Base-by-base conservation (phyloP, 495 filamentous ascomycete genomes). In the Penicillium coffeae region DNA sequence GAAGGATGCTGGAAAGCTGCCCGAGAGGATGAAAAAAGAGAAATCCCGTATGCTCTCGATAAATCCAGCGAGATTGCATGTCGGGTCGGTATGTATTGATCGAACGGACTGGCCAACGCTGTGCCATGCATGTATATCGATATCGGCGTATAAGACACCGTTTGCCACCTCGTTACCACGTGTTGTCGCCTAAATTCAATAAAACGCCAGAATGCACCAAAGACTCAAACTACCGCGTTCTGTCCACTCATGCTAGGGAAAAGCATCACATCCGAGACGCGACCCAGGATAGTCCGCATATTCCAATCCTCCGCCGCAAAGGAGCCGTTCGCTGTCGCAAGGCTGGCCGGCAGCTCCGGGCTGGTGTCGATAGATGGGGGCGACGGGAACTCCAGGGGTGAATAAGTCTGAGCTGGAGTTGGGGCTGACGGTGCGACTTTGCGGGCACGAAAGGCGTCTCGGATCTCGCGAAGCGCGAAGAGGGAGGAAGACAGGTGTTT, bases 221-320 rank as follows among this genome's bases (percentile, higher is more conserved):
- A 6, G 3, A 14, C n/a, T 21, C 21, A 46, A 21, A 41, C 47
- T 14, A 42, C 32, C 2, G 60, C 51, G 12, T 46, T 25, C 4
- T 50, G 39, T 4, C 55, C 63, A 19, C 54, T 60, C 62, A 68
- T 65, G n/a, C 46, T 67, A 8, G 70, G 70, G 38, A 73, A 73
- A 35, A 70, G 44, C 70, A 73, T 73, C 21, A 71, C 70, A 21
- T 71, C 64, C 37, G 70, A 70, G 9, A 73, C 70, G 14, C 57
- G 61, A 21, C 50, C 64, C 21, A 67, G 21, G 18, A 67, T 65
- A 36, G 59, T 56, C 22, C 50, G 59, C 61, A 67, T 67, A 38
- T 46, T 41, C 51, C 50, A 47, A 20, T 59, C 56, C 20, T 63
- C 60, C 39, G 42, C 20, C 10, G 44, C 47, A 10, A 48, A 14